Percentiles rank a stretch among this genome's conserved stretches.
phyloP scores from a whole-genome alignment of 176 grass and related monocot species.

The Otatea glauca region DNA sequence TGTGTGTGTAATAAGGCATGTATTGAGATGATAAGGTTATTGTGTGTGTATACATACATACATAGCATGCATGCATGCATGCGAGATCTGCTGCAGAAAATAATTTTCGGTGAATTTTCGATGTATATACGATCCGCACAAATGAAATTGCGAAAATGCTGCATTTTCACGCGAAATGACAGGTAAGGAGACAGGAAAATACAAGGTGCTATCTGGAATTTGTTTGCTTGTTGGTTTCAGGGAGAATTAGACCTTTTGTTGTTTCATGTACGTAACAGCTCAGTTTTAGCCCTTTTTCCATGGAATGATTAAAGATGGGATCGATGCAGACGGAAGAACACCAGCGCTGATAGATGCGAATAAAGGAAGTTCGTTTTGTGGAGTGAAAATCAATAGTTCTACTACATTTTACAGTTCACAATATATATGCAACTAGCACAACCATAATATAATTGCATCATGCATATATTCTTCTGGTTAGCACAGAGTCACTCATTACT shows the following conservation, averaged over 20 bases:
- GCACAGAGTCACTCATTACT: background rate
- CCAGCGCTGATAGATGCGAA: background rate
- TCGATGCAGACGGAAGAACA: background rate
- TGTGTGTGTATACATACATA: no score
- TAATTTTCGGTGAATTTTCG: background rate
- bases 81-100: background rate
- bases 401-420: background rate
- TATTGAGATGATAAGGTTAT: slow-evolving; percentile 18
- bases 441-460: background rate
- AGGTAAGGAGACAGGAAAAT: background rate
- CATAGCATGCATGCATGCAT: no score
- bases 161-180: background rate
- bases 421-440: background rate
- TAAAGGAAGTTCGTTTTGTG: background rate
- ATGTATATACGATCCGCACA: background rate
- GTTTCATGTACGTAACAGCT: background rate
- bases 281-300: background rate
- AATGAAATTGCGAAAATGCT: background rate
- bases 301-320: background rate
- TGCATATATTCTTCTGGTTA: background rate
- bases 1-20: slow-evolving; percentile 27
- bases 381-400: background rate
- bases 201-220: background rate
- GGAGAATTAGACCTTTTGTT: background rate
- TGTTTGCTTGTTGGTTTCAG: background rate